Conservation (phyloP, 768 basidiomycete species). For the Macrolepiota albuminosa region DNA sequence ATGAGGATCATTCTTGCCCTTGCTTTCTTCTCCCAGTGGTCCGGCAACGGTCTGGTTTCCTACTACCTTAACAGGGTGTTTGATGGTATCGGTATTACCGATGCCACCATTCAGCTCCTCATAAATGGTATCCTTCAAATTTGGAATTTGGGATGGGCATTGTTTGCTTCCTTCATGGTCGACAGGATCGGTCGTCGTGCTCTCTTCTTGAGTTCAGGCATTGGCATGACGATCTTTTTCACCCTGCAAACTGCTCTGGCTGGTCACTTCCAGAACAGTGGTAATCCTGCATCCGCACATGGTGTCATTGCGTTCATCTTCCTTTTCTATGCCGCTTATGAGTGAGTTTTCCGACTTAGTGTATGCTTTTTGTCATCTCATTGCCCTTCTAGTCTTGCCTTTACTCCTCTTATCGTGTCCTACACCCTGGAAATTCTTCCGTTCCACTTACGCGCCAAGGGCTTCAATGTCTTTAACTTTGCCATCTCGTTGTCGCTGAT, state of each 20-base stretch:
- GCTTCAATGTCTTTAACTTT: constrained; percentile 79
- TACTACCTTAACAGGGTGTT: constrained; percentile 80
- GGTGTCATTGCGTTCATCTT: constrained; percentile 83
- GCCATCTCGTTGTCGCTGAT: constrained; percentile 74
- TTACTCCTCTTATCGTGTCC: constrained; percentile 80
- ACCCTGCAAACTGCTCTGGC: constrained; percentile 65
- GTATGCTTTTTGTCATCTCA: not conserved
- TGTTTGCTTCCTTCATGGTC: constrained; percentile 52
- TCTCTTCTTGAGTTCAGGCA: constrained; percentile 58
- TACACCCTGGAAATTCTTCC: constrained; percentile 91
- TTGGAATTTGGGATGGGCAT: constrained; percentile 69
- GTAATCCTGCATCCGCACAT: constrained; percentile 45
- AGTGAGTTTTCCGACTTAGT: constrained; percentile 36
- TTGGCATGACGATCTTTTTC: constrained; percentile 64
- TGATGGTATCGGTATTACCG: constrained; percentile 59
- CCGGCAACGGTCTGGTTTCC: constrained; percentile 79
- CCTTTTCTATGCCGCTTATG: constrained; percentile 75
- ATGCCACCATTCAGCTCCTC: constrained; percentile 60
- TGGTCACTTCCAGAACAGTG: constrained; percentile 45
- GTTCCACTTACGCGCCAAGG: constrained; percentile 79
- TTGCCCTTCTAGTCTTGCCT: constrained; percentile 50
- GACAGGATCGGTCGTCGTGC: constrained; percentile 67
- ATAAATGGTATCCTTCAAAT: constrained; percentile 85
- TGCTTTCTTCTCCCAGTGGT: constrained; percentile 86
- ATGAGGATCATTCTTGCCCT: constrained; percentile 73